Base-by-base conservation (phyloP, 129 eudicot genomes). In the Artemisia argyi region DNA sequence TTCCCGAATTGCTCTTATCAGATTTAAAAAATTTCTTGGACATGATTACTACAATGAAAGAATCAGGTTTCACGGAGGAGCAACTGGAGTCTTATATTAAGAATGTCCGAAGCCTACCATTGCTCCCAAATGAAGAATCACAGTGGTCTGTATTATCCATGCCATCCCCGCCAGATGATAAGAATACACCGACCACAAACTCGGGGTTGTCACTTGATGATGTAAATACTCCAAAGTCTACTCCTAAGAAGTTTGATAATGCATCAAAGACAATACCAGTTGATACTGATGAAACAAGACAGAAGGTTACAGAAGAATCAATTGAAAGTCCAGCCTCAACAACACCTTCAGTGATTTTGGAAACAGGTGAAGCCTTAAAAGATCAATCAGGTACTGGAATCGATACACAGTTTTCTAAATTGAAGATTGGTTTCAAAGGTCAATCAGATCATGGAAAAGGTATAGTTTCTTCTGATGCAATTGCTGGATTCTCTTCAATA, bases 41-140 rank as follows among this genome's bases (percentile, higher is more conserved):
- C 35, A 30, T 30, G 35, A 4, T 30, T 30, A 30, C 35, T 3
- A 30, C 35, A 30, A 30, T 30, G 98, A 95, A 79, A 4, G 35
- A 30, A 30, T 30, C 35, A 30, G 35, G 35, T 30, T 30, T 30
- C 35, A 30, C 35, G 4, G 35, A 30, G 35, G 6, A 30, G 35
- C 35, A 30, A 30, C 35, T 30, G 35, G 35, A 30, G 35, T 30
- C 35, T 30, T 30, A 30, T 30, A 30, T 30, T 30, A 30, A 30
- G 35, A 30, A 30, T 30, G 35, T 30, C 35, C 35, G 35, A 30
- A 30, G 4, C 35, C 35, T 30, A 30, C 35, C 35, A 0, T 30
- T 30, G 35, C 35, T 30, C 35, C 97, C 97, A 9, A 65, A 28
- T 52, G 86, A 86, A 51, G 97, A 91, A 84, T 30, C 80, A 26